Conservation (phyloP, 305 asterid species). For the Ajuga reptans region DNA sequence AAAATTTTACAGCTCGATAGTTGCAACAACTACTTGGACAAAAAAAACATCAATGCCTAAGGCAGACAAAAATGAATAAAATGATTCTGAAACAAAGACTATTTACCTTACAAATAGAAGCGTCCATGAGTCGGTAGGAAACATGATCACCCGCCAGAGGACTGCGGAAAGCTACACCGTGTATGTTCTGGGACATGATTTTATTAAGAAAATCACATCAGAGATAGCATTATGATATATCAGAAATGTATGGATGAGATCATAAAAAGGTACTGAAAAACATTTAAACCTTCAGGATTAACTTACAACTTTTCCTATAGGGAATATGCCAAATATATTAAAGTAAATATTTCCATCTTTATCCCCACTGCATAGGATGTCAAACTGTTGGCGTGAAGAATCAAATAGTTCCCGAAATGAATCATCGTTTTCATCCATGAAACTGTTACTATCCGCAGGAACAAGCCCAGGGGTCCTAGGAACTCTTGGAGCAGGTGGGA, state of each 20-base stretch:
- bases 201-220: slow-evolving; percentile 21
- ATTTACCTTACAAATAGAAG: slow-evolving; percentile 65
- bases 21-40: not conserved
- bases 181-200: slow-evolving; percentile 54
- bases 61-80: slow-evolving; percentile 3
- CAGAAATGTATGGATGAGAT: slow-evolving; percentile 7
- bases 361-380: slow-evolving; percentile 91
- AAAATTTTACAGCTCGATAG: not conserved
- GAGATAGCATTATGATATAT: slow-evolving; percentile 18
- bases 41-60: slow-evolving; percentile 16
- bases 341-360: slow-evolving; percentile 81
- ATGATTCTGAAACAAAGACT: slow-evolving; percentile 11
- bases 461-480: slow-evolving; percentile 87
- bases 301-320: slow-evolving; percentile 89
- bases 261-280: not conserved
- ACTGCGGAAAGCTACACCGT: slow-evolving; percentile 38
- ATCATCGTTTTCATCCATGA: slow-evolving; percentile 72
- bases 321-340: slow-evolving; percentile 89
- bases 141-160: slow-evolving; percentile 31
- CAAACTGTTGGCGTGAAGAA: slow-evolving; percentile 67
- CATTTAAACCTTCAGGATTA: slow-evolving; percentile 16
- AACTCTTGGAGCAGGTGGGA: slow-evolving; percentile 84
- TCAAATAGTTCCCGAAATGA: slow-evolving; percentile 77
- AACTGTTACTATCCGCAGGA: slow-evolving; percentile 66
- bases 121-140: slow-evolving; percentile 49